Base-by-base conservation (phyloP, 345 rosid genomes). In the Stellera chamaejasme region DNA sequence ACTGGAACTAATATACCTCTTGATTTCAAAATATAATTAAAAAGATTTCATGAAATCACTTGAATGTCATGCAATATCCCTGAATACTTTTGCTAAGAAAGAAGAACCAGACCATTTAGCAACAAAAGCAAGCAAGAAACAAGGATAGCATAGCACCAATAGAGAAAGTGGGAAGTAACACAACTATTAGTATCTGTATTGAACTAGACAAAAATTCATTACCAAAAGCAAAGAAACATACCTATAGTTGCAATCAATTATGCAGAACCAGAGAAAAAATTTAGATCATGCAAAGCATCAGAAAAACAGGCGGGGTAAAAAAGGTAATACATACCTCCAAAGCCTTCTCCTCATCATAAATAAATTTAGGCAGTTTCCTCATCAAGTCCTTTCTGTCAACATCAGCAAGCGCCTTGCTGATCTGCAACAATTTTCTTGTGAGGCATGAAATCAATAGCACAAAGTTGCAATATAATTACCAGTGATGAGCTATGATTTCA, bases 281-380 rank as follows among this genome's bases (percentile, higher is more conserved):
- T 2, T 19, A 47, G 27, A 41, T 44, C 8, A 43, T 45, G 55
- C 47, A 62, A 66, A 47, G 11, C 43, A 52, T 19, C 27, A 58
- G 11, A 15, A 62, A 49, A 39, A 58, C 48, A 23, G 43, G 52
- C 6, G 51, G 7, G 7, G 39, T 32, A 32, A 32, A 32, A 32
- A 32, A 52, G 32, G 16, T 43, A 66, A 28, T 51, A 23, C 78
- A 78, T 63, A 82, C 98, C 88, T 92, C 98, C 69, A 85, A 75
- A 64, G 87, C 88, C 66, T 88, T 91, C 54, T 91, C 96, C 77
- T 88, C 98, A 62, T 92, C 98, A 25, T 88, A 92, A n/a, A 92
- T 85, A 79, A 92, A 92, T 69, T 84, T 88, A 42, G 98, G 98
- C 74, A 92, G 82, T 61, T 75, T 92, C 81, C 82, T 88, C 98